These are phyloP conservation scores for California macrophylla DNA, from an alignment of 441 rosid genomes.

Conservation along the genomic window DNA sequence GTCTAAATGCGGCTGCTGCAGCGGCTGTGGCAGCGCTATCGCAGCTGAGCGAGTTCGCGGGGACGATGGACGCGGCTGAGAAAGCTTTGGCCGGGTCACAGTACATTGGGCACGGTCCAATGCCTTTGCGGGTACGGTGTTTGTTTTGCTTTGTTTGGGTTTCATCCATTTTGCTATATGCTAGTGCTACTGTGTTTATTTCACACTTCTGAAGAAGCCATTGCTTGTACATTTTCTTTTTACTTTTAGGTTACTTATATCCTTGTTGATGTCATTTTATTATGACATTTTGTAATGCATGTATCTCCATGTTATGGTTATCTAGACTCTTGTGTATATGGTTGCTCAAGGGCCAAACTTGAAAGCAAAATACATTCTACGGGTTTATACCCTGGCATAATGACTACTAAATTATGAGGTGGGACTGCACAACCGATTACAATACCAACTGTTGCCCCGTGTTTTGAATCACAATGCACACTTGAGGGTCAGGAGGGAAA, in stretches of 20 bases:
- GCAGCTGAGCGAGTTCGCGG: conserved; percentile 25
- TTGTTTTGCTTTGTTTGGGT: background rate
- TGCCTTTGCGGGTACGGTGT: conserved; percentile 19
- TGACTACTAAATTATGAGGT: background rate
- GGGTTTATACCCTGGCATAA: background rate
- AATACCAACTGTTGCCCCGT: background rate
- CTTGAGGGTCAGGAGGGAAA: background rate
- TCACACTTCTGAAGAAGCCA: background rate
- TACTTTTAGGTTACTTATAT: no score
- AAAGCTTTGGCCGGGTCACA: conserved; percentile 18
- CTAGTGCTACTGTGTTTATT: background rate
- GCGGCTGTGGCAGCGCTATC: conserved; percentile 28
- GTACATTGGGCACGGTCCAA: background rate
- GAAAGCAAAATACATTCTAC: no score
- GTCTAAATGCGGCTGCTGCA: conserved; percentile 21
- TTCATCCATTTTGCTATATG: background rate
- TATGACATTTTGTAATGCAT: background rate
- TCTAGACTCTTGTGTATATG: background rate
- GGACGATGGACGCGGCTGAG: conserved; percentile 25
- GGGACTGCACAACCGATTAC: background rate
- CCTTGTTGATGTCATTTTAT: background rate
- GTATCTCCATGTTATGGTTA: background rate
- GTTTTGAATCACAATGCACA: background rate
- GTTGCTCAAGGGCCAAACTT: background rate
- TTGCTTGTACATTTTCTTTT: no score